phyloP scores from a whole-genome alignment of 495 filamentous ascomycete species.

The Trichoderma erinaceum region DNA sequence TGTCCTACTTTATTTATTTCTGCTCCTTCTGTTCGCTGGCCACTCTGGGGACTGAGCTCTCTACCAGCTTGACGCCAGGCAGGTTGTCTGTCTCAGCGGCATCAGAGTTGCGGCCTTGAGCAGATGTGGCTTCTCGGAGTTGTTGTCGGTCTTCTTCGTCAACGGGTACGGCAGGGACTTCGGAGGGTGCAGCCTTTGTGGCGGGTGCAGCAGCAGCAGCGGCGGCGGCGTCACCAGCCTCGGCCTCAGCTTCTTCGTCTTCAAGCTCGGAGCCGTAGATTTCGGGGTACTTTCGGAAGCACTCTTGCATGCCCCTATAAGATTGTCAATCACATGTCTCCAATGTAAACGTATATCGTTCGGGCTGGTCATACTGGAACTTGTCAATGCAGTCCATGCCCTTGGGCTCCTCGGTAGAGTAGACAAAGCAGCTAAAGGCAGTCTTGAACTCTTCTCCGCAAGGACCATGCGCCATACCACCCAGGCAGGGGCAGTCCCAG shows the following conservation, averaged over 20 bases:
- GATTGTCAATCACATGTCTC: conserved; percentile 23
- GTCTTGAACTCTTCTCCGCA: conserved; percentile 92
- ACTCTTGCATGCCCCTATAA: conserved; percentile 85
- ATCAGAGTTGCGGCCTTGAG: not conserved
- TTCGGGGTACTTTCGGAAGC: conserved; percentile 87
- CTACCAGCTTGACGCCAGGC: not conserved
- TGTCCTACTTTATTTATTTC: not conserved
- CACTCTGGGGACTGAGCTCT: not conserved
- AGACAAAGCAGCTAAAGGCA: conserved; percentile 97
- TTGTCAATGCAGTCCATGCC: conserved; percentile 97
- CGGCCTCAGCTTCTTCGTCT: conserved; percentile 58
- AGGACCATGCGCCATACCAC: conserved; percentile 94
- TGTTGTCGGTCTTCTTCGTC: not conserved
- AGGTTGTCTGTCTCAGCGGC: conserved; percentile 5
- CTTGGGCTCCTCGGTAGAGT: conserved; percentile 91
- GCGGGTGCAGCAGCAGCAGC: not conserved
- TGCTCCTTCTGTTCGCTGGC: not conserved
- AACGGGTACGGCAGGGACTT: not conserved
- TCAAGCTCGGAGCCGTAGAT: conserved; percentile 86
- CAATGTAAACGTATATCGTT: not conserved
- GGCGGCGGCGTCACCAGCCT: conserved; percentile 29
- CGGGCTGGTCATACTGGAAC: conserved; percentile 66
- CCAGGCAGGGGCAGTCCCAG: conserved; percentile 97
- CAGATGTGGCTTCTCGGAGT: not conserved
- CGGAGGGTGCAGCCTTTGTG: not conserved